Conservation (phyloP, 192 early-diverging fungal genomes). For the Coemansia sp. region DNA sequence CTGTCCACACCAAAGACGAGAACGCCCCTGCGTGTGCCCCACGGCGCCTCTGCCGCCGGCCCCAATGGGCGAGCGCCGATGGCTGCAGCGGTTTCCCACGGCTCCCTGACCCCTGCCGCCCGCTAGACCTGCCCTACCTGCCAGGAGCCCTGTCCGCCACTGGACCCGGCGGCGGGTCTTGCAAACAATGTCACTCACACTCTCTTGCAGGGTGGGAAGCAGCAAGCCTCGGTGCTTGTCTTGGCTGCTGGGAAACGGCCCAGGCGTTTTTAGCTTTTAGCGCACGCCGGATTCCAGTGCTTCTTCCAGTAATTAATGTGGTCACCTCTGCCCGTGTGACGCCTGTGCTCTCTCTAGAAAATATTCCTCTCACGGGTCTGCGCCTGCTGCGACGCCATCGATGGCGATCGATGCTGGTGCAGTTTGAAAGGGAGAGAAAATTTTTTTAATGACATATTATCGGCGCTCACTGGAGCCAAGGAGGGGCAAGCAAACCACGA, state of each 20-base stretch:
- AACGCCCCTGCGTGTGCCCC: conserved; percentile 6
- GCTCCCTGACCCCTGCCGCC: conserved; percentile 17
- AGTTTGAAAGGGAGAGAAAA: neutral
- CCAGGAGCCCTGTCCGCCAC: conserved; percentile 1
- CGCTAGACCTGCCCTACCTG: conserved; percentile 8
- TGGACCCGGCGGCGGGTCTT: neutral
- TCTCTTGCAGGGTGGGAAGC: conserved; percentile 10
- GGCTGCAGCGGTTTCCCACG: conserved; percentile 16
- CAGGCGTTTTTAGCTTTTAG: neutral
- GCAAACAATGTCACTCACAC: neutral
- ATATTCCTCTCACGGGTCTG: conserved; percentile 2
- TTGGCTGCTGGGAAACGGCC: neutral
- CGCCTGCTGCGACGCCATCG: conserved; percentile 11
- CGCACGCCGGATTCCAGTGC: neutral
- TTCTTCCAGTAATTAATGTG: neutral
- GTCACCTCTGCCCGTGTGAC: conserved; percentile 1
- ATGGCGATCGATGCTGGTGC: conserved; percentile 18
- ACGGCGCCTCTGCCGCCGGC: neutral
- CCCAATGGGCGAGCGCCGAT: conserved; percentile 3
- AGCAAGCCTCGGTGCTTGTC: neutral
- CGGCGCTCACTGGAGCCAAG: neutral
- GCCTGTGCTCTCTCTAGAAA: neutral
- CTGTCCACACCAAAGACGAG: conserved; percentile 8
- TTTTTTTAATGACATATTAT: neutral
- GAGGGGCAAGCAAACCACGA: neutral